Evolutionary conservation across 1,284 basidiomycete genomes (phyloP).

Genomic region (Melanopsichium pennsylvanicum): DNA sequence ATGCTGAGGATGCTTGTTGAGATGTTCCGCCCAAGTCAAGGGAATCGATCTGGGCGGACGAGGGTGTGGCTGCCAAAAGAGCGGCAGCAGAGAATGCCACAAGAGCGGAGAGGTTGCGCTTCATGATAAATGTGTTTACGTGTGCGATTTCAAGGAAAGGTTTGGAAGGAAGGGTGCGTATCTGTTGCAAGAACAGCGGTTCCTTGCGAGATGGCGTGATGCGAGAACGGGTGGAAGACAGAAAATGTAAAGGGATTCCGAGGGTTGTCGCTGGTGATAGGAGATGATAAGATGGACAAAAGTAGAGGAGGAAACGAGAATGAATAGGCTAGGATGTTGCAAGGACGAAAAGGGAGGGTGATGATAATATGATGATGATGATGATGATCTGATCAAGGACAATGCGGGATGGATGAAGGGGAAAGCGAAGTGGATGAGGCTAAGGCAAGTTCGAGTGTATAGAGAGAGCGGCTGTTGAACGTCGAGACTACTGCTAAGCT

Average conservation of each 20-base stretch:
- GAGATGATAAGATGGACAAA: not conserved
- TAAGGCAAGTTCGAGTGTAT: too few relatives aligned
- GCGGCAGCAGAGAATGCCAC: constrained; percentile 28
- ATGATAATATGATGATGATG: not conserved
- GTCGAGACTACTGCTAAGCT: too few relatives aligned
- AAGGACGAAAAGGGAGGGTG: not conserved
- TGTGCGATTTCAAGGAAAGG: too few relatives aligned
- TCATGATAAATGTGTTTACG: too few relatives aligned
- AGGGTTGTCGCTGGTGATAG: too few relatives aligned
- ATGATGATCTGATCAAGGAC: too few relatives aligned
- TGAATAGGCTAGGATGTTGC: not conserved
- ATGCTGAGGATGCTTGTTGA: constrained; percentile 9
- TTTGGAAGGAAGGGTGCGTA: not conserved
- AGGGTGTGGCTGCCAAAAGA: constrained; percentile 16
- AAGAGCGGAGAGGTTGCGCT: constrained; percentile 19
- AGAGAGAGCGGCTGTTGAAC: too few relatives aligned
- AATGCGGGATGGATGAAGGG: too few relatives aligned
- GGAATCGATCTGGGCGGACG: constrained; percentile 18
- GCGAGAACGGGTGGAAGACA: not conserved
- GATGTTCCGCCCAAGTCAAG: constrained; percentile 20
- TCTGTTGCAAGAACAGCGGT: too few relatives aligned
- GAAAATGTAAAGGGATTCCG: not conserved
- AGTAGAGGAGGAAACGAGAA: not conserved
- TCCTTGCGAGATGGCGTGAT: too few relatives aligned
- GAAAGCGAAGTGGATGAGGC: too few relatives aligned